These are phyloP conservation scores for Podospora pseudocomata DNA, from an alignment of 495 filamentous ascomycete genomes.

Conservation along the genomic window DNA sequence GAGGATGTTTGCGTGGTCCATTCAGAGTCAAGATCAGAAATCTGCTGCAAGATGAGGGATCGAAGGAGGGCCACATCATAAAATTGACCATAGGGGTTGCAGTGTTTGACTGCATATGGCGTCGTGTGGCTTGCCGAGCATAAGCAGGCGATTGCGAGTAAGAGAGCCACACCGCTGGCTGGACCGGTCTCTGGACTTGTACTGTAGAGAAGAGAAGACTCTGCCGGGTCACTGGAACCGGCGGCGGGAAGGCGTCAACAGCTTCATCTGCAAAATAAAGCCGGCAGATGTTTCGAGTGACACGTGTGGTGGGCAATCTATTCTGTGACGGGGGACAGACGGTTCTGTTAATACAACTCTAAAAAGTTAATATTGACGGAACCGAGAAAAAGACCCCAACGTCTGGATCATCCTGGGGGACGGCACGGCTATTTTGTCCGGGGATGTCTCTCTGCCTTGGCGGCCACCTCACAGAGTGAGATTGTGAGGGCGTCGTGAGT, in stretches of 20 bases:
- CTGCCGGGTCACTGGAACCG: neutral
- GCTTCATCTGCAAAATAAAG: constrained; percentile 34
- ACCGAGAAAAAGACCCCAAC: constrained; percentile 23
- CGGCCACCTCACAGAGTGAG: too few relatives aligned
- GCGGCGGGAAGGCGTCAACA: constrained; percentile 8
- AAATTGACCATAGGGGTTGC: neutral
- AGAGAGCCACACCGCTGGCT: neutral
- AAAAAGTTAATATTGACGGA: constrained; percentile 23
- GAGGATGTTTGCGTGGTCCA: neutral
- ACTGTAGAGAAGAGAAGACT: neutral
- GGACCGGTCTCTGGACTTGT: neutral
- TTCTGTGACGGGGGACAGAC: constrained; percentile 18
- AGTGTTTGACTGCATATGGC: constrained; percentile 13
- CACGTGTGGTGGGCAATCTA: constrained; percentile 25
- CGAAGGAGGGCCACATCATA: neutral
- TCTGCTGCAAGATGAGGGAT: constrained; percentile 21
- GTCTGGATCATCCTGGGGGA: constrained; percentile 13
- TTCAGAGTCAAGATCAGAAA: neutral
- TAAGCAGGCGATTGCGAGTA: neutral
- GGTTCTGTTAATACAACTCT: constrained; percentile 15
- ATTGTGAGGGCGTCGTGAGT: neutral
- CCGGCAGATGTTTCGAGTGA: constrained; percentile 34
- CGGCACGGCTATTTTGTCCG: constrained; percentile 34
- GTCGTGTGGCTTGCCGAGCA: constrained; percentile 10
- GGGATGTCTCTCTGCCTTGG: neutral